These are phyloP conservation scores for Cynanchum wilfordii DNA, from an alignment of 257 asterid species.

Conservation along the genomic window DNA sequence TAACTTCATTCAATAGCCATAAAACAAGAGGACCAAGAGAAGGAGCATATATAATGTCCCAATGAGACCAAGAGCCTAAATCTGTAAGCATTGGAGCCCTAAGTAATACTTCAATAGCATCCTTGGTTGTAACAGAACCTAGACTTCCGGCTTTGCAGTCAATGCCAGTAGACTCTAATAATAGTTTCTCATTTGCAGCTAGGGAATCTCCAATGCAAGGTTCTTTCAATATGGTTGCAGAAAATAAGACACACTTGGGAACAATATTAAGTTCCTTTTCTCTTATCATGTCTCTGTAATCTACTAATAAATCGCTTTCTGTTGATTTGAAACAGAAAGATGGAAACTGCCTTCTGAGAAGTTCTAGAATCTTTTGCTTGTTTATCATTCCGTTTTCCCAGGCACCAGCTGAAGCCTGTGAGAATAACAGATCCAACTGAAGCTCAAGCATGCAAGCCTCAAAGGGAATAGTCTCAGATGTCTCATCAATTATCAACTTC, in stretches of 20 bases:
- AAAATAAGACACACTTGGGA: conserved; percentile 57
- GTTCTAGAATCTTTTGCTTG: conserved; percentile 41
- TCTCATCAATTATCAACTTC: conserved; percentile 39
- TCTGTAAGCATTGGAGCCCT: conserved; percentile 88
- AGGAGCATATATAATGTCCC: conserved; percentile 82
- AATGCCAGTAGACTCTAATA: conserved; percentile 25
- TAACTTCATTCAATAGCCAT: conserved; percentile 83
- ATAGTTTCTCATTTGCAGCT: conserved; percentile 28
- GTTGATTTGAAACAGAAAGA: conserved; percentile 55
- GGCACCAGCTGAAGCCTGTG: conserved; percentile 59
- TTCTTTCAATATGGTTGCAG: conserved; percentile 54
- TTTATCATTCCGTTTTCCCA: conserved; percentile 41
- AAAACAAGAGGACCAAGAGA: conserved; percentile 80
- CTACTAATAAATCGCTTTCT: conserved; percentile 31
- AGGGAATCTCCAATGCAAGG: conserved; percentile 25
- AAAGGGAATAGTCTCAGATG: conserved; percentile 35
- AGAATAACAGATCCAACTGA: conserved; percentile 61
- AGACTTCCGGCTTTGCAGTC: conserved; percentile 32
- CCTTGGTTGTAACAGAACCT: conserved; percentile 50
- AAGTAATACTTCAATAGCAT: conserved; percentile 60
- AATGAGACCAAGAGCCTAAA: conserved; percentile 75
- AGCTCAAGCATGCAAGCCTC: conserved; percentile 65
- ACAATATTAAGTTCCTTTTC: conserved; percentile 30
- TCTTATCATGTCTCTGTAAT: conserved; percentile 27
- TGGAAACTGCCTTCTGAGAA: conserved; percentile 78